A percentile compares a stretch with the other conserved stretches of the same genome.
Conservation (phyloP, 2,329 filamentous ascomycete species). For the Neonectria magnoliae region DNA sequence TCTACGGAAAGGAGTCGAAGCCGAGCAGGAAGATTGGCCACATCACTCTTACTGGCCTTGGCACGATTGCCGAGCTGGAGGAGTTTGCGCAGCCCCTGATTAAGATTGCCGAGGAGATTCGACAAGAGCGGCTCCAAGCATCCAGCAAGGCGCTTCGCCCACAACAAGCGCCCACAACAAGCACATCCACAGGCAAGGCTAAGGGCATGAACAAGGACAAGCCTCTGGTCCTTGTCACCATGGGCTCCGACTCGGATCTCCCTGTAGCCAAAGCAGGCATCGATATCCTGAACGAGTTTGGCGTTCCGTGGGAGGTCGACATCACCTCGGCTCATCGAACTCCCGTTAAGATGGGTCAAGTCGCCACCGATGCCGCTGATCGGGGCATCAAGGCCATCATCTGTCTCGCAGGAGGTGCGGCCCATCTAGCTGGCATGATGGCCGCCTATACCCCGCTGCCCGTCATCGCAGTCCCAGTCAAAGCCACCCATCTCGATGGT, state of each 20-base stretch:
- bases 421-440: conserved; percentile 79
- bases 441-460: conserved; percentile 76
- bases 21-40: conserved; percentile 96
- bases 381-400: conserved; percentile 79
- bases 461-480: conserved; percentile 82
- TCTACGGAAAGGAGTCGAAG: conserved; percentile 91
- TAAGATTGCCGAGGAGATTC: conserved; percentile 68
- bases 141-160: conserved; percentile 51
- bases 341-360: conserved; percentile 73
- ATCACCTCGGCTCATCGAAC: conserved; percentile 87
- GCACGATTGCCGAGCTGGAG: conserved; percentile 71
- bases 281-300: conserved; percentile 73
- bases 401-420: conserved; percentile 79
- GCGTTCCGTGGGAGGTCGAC: conserved; percentile 76
- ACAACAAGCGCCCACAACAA: conserved; percentile 16
- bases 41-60: conserved; percentile 80
- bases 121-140: conserved; percentile 61
- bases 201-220: conserved; percentile 24
- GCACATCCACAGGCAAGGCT: conserved; percentile 38
- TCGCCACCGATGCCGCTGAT: conserved; percentile 70
- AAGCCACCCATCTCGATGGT: conserved; percentile 77
- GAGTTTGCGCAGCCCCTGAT: conserved; percentile 74
- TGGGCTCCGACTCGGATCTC: conserved; percentile 85
- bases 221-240: conserved; percentile 79
- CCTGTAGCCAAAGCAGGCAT: conserved; percentile 73